phyloP scores from a whole-genome alignment of 768 basidiomycete species.

The Boletellus ananas region DNA sequence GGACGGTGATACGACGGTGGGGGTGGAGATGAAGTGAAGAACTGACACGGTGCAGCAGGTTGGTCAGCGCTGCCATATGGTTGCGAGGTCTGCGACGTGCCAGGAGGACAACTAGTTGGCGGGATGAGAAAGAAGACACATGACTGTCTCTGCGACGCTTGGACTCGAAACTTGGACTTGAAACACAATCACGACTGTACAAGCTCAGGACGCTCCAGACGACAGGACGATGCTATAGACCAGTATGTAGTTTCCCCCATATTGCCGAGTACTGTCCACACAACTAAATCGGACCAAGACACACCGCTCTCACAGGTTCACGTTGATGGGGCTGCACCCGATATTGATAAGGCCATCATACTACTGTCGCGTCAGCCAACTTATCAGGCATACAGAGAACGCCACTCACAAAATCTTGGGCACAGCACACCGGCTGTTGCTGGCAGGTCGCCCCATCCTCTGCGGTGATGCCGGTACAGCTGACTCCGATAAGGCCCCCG shows the following conservation, averaged over 20 bases:
- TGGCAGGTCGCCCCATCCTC: background rate
- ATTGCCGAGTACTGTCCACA: background rate
- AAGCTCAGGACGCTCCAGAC: too few species aligned
- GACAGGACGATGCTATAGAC: too few species aligned
- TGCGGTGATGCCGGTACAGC: background rate
- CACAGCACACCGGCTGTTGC: constrained; percentile 11
- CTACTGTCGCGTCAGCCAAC: background rate
- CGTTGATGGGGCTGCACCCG: constrained; percentile 16
- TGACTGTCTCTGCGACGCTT: background rate
- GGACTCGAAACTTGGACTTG: too few species aligned
- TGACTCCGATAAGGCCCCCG: constrained; percentile 2
- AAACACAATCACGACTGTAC: too few species aligned
- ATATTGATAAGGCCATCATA: constrained; percentile 5
- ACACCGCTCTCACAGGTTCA: background rate
- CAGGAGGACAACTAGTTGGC: background rate
- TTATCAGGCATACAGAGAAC: too few species aligned
- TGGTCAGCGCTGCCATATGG: background rate
- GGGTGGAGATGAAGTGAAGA: background rate
- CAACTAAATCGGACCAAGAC: background rate
- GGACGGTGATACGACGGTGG: constrained; percentile 12
- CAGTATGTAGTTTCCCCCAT: too few species aligned
- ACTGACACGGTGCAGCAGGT: constrained; percentile 4
- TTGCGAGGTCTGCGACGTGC: too few species aligned
- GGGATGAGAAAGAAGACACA: background rate
- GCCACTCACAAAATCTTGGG: background rate